Conservation (phyloP, 2,329 filamentous ascomycete genomes). For the Ambrosiella xylebori region DNA sequence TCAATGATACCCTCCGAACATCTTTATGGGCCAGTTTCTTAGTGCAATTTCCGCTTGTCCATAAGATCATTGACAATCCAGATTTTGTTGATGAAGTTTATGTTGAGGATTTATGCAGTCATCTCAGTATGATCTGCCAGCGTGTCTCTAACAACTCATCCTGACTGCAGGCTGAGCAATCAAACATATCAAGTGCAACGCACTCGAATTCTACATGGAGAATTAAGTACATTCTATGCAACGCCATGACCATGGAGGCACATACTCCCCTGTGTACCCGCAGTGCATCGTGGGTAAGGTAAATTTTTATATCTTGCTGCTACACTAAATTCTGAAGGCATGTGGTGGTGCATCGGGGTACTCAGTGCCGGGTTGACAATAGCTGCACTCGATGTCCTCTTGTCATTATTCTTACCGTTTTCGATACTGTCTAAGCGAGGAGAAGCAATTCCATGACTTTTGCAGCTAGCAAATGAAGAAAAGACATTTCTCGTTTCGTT, state of each 20-base stretch:
- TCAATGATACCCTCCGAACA: neutral
- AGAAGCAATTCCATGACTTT: neutral
- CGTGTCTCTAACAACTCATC: neutral
- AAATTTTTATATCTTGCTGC: neutral
- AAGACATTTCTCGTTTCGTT: neutral
- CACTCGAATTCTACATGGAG: neutral
- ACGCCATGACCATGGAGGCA: neutral
- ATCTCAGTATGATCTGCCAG: neutral
- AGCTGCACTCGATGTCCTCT: neutral
- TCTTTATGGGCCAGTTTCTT: neutral
- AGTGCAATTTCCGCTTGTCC: neutral
- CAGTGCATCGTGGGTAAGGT: neutral
- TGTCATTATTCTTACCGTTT: neutral
- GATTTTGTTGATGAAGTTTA: neutral
- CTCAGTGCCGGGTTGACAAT: neutral
- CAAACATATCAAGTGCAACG: neutral
- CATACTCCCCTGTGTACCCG: neutral
- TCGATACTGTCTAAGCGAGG: neutral
- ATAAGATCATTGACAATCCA: neutral
- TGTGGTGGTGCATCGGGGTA: neutral
- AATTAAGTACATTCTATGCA: neutral
- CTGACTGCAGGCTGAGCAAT: neutral
- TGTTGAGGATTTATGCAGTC: neutral
- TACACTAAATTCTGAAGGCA: neutral
- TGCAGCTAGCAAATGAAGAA: neutral